Conservation (phyloP, 352 stramenopile genomes). For the Globisporangium iwayamae region DNA sequence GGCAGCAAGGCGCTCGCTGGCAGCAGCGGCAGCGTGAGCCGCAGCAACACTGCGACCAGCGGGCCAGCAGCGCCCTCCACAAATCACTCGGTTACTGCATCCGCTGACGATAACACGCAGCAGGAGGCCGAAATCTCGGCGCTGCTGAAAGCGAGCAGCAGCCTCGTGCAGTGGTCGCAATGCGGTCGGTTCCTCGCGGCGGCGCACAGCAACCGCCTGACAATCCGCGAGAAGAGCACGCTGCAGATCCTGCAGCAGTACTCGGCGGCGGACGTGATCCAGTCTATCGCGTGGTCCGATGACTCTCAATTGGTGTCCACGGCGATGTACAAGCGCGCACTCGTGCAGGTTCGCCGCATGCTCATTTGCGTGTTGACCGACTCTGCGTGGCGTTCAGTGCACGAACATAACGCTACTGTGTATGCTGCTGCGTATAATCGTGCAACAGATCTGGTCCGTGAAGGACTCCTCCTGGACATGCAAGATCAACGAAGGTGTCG, state of each 20-base stretch:
- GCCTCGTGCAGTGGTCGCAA: slow-evolving; percentile 68
- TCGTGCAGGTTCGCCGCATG: slow-evolving; percentile 42
- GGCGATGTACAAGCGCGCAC: slow-evolving; percentile 57
- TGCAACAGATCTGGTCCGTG: slow-evolving; percentile 52
- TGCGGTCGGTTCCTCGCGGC: slow-evolving; percentile 54
- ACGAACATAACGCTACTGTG: not conserved
- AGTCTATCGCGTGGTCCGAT: slow-evolving; percentile 54
- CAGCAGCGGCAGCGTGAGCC: not conserved
- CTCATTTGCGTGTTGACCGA: not conserved
- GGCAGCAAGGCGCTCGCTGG: not conserved
- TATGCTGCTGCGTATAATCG: not conserved
- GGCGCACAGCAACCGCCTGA: slow-evolving; percentile 46
- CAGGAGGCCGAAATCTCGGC: slow-evolving; percentile 47
- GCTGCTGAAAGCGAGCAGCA: slow-evolving; percentile 41
- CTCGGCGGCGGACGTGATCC: slow-evolving; percentile 44
- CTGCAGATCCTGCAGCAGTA: slow-evolving; percentile 72
- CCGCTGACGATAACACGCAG: not conserved
- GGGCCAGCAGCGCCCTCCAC: not conserved
- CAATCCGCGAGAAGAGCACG: slow-evolving; percentile 44
- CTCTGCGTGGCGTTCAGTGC: not conserved
- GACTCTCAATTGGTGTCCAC: slow-evolving; percentile 67
- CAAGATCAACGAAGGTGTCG: slow-evolving; percentile 75
- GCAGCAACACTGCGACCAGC: not conserved
- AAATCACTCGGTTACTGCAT: too few relatives aligned
- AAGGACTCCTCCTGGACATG: slow-evolving; percentile 60